Evolutionary conservation across 2,329 filamentous ascomycete genomes (phyloP).

Genomic region (Colletotrichum neosansevieriae): DNA sequence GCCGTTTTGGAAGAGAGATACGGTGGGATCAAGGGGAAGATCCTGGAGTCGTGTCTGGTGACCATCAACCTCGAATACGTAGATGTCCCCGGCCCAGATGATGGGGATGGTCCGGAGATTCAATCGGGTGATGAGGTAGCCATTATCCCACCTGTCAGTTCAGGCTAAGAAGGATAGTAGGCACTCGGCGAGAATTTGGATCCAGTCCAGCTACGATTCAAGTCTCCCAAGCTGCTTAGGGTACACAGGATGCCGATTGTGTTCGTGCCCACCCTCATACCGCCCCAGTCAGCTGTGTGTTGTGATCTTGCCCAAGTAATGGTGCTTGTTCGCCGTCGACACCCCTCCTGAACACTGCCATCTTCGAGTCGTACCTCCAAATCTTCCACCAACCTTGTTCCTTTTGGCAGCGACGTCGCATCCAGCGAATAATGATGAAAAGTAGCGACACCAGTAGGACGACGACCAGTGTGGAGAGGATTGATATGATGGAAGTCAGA

Average conservation of each 20-base stretch:
- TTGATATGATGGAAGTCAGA: conserved; percentile 51
- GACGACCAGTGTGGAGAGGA: conserved; percentile 48
- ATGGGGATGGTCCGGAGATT: conserved; percentile 63
- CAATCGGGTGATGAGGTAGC: conserved; percentile 84
- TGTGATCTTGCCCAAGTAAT: conserved; percentile 38
- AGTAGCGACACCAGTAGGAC: conserved; percentile 43
- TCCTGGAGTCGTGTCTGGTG: conserved; percentile 79
- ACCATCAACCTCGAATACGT: conserved; percentile 87
- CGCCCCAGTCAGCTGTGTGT: background rate
- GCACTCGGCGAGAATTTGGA: conserved; percentile 27
- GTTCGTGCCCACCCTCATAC: background rate
- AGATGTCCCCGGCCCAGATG: conserved; percentile 66
- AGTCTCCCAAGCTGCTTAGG: conserved; percentile 6
- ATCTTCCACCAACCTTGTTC: conserved; percentile 42
- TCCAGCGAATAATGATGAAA: conserved; percentile 32
- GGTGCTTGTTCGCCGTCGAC: conserved; percentile 40
- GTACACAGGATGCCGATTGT: background rate
- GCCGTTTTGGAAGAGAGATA: conserved; percentile 76
- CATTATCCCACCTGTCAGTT: conserved; percentile 89
- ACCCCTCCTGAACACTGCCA: background rate
- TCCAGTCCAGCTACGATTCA: conserved; percentile 18
- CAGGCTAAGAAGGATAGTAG: conserved; percentile 65
- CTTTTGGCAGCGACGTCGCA: conserved; percentile 32
- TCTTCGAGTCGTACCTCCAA: conserved; percentile 35
- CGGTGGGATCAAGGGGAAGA: conserved; percentile 74